These are phyloP conservation scores for Monosporozyma yasuniensis DNA, from an alignment of 805 yeast genomes.

Conservation along the genomic window DNA sequence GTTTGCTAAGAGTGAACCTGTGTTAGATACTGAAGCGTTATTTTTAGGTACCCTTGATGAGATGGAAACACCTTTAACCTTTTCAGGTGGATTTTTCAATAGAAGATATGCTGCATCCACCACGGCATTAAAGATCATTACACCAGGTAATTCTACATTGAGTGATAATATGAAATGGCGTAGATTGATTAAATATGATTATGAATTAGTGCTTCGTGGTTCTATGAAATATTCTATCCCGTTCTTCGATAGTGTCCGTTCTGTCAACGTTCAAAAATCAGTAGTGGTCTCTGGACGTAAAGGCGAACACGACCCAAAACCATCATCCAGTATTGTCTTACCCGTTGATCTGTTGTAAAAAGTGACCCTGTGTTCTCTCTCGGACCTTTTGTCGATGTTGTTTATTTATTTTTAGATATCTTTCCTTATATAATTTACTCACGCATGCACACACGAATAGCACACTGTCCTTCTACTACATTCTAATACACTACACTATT, in stretches of 20 bases:
- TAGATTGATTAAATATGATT: constrained; percentile 64
- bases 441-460: too few relatives aligned
- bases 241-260: constrained; percentile 42
- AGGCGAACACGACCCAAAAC: background rate
- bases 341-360: background rate
- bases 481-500: too few relatives aligned
- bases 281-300: constrained; percentile 31
- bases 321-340: background rate
- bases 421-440: too few relatives aligned
- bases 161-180: constrained; percentile 51
- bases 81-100: constrained; percentile 70
- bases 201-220: constrained; percentile 79
- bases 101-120: constrained; percentile 48
- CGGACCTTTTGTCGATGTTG: background rate
- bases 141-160: constrained; percentile 49
- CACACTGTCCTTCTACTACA: too few relatives aligned
- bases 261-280: constrained; percentile 53
- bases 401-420: too few relatives aligned
- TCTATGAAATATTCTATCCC: constrained; percentile 71
- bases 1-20: constrained; percentile 54
- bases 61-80: constrained; percentile 65
- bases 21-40: constrained; percentile 46
- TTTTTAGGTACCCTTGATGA: constrained; percentile 58
- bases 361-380: too few relatives aligned
- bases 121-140: constrained; percentile 61